A percentile compares a stretch with the other conserved stretches of the same genome.
These are phyloP conservation scores for Epichloe brachyelytri DNA, from an alignment of 2,329 filamentous ascomycete genomes.

Conservation along the genomic window DNA sequence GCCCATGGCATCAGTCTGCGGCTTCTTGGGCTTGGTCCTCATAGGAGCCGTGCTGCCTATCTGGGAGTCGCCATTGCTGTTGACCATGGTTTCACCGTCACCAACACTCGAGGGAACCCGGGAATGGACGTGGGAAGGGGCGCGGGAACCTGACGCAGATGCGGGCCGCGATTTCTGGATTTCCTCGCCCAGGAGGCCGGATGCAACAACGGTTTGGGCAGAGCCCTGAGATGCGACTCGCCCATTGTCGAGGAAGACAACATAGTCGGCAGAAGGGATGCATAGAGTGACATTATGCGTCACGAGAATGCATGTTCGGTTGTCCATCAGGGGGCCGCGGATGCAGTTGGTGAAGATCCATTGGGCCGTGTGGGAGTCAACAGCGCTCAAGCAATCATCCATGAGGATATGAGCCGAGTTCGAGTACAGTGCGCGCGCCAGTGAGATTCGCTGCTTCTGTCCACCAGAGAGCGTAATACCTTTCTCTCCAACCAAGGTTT, in stretches of 20 bases:
- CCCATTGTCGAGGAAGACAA: slow-evolving; percentile 81
- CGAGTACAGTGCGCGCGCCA: slow-evolving; percentile 95
- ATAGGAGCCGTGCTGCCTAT: slow-evolving; percentile 34
- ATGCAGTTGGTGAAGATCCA: slow-evolving; percentile 96
- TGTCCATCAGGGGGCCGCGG: slow-evolving; percentile 74
- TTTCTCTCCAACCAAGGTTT: slow-evolving; percentile 92
- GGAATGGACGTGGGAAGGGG: slow-evolving; percentile 67
- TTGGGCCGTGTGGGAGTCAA: slow-evolving; percentile 93
- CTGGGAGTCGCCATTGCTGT: slow-evolving; percentile 32
- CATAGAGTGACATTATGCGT: slow-evolving; percentile 92
- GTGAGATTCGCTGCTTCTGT: slow-evolving; percentile 92
- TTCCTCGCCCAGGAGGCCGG: slow-evolving; percentile 83
- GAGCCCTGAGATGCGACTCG: slow-evolving; percentile 65
- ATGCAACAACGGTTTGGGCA: slow-evolving; percentile 63
- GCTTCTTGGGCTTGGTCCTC: slow-evolving; percentile 32
- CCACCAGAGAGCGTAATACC: slow-evolving; percentile 93
- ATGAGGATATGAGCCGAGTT: slow-evolving; percentile 82
- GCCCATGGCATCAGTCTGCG: slow-evolving; percentile 42
- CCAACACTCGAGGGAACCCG: slow-evolving; percentile 64
- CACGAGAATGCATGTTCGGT: slow-evolving; percentile 85
- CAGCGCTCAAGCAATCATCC: slow-evolving; percentile 90
- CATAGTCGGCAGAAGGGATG: slow-evolving; percentile 64
- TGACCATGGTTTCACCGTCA: slow-evolving; percentile 46
- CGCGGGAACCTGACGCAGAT: slow-evolving; percentile 57
- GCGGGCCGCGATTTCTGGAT: slow-evolving; percentile 57